A percentile compares a stretch with the other conserved stretches of the same genome.
Conservation (phyloP, 805 yeast genomes). For the Nadsonia fulvescens region DNA sequence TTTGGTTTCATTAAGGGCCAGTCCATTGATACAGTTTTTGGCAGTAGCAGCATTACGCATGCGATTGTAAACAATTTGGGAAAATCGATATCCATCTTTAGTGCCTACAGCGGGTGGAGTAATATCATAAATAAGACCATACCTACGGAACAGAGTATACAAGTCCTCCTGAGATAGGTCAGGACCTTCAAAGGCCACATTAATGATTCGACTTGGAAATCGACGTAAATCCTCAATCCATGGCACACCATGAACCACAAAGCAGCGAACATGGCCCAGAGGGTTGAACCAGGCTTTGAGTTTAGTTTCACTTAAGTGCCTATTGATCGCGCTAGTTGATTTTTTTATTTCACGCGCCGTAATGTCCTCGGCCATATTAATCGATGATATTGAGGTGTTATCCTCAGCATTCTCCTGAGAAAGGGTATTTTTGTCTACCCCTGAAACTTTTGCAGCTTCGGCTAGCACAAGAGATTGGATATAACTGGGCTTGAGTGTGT, state of each 20-base stretch:
- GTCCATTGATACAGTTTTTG: slow-evolving; percentile 77
- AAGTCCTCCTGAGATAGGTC: slow-evolving; percentile 63
- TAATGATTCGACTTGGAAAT: slow-evolving; percentile 44
- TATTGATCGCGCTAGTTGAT: slow-evolving; percentile 29
- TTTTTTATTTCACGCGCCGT: no score
- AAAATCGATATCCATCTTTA: slow-evolving; percentile 30
- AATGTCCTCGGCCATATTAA: no score
- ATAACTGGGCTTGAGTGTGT: slow-evolving; percentile 35
- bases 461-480: slow-evolving; percentile 19
- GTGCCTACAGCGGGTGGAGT: slow-evolving; percentile 30
- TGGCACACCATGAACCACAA: slow-evolving; percentile 80
- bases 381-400: no score
- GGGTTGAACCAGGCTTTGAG: slow-evolving; percentile 20
- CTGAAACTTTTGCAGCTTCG: slow-evolving; percentile 38
- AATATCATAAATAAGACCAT: slow-evolving; percentile 70
- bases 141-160: slow-evolving; percentile 67
- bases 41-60: slow-evolving; percentile 66
- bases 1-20: slow-evolving; percentile 33
- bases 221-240: slow-evolving; percentile 91
- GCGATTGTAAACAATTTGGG: slow-evolving; percentile 36
- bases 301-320: slow-evolving; percentile 18
- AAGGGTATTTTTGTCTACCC: no score
- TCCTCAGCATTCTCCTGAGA: no score
- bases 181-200: slow-evolving; percentile 60
- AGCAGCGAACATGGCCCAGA: slow-evolving; percentile 32